These are phyloP conservation scores for Wickerhamiella kurtzmanii DNA, from an alignment of 805 yeast genomes.

Conservation along the genomic window DNA sequence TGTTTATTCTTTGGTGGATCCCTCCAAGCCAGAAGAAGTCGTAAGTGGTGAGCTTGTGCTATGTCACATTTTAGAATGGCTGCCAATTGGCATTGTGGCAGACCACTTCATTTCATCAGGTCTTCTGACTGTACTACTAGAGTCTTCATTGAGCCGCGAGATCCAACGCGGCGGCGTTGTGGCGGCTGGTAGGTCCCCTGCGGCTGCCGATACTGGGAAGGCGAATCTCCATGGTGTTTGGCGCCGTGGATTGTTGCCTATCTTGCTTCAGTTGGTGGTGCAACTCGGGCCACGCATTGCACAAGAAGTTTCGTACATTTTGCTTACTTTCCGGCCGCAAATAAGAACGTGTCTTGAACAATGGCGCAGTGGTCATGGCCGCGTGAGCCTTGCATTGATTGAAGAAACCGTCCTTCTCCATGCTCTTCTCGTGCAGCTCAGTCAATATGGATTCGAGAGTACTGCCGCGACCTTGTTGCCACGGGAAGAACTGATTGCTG, in stretches of 20 bases:
- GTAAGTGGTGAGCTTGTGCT: constrained; percentile 61
- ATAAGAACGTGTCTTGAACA: constrained; percentile 46
- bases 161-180: constrained; percentile 54
- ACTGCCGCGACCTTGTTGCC: constrained; percentile 7
- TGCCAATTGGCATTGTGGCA: constrained; percentile 48
- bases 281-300: constrained; percentile 49
- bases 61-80: constrained; percentile 54
- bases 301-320: constrained; percentile 53
- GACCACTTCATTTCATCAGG: constrained; percentile 53
- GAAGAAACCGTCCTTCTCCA: constrained; percentile 61
- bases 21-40: constrained; percentile 37
- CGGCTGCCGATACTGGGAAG: constrained; percentile 17
- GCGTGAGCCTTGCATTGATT: constrained; percentile 35
- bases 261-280: constrained; percentile 44
- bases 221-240: constrained; percentile 63
- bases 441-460: constrained; percentile 3
- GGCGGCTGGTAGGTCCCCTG: constrained; percentile 28
- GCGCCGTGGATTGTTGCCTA: constrained; percentile 70
- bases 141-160: constrained; percentile 54
- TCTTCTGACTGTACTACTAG: constrained; percentile 51
- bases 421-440: constrained; percentile 45
- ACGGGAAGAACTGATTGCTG: constrained; percentile 43
- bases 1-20: constrained; percentile 42
- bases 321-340: constrained; percentile 51
- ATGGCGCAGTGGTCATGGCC: constrained; percentile 49